phyloP scores from a whole-genome alignment of 495 filamentous ascomycete genomes.

The Trichodelitschia bisporula region DNA sequence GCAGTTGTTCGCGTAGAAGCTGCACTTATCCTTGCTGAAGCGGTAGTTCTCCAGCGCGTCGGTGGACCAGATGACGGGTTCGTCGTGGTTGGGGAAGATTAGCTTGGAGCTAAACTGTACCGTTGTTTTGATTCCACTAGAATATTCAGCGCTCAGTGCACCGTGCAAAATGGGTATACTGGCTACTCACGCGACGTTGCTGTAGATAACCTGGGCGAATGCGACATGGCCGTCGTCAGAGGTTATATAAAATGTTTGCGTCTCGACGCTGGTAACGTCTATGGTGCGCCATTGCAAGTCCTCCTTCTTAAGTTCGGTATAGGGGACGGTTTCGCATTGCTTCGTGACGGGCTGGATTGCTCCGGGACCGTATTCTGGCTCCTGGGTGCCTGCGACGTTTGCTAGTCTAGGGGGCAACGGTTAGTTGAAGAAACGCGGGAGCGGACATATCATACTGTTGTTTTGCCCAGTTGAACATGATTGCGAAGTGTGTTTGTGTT shows the following conservation, averaged over 20 bases:
- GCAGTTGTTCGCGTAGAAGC: constrained; percentile 63
- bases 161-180: no score
- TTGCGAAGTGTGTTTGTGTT: no score
- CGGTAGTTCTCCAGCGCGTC: constrained; percentile 48
- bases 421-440: constrained; percentile 1
- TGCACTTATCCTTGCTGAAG: constrained; percentile 62
- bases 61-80: constrained; percentile 54
- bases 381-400: constrained; percentile 78
- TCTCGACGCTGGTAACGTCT: constrained; percentile 78
- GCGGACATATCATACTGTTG: constrained; percentile 28
- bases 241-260: constrained; percentile 85
- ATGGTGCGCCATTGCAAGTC: constrained; percentile 60
- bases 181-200: constrained; percentile 91
- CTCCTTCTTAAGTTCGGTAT: constrained; percentile 49
- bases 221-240: constrained; percentile 51
- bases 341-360: constrained; percentile 67
- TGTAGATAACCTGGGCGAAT: constrained; percentile 85
- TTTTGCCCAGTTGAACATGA: constrained; percentile 48
- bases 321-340: constrained; percentile 57
- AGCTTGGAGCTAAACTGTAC: constrained; percentile 82
- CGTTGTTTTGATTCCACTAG: constrained; percentile 69
- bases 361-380: constrained; percentile 84
- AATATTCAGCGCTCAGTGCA: constrained; percentile 1
- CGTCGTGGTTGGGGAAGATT: constrained; percentile 44
- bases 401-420: constrained; percentile 34